A percentile compares a stretch with the other conserved stretches of the same genome.
Conservation (phyloP, 2,329 filamentous ascomycete species). For the Coleophoma cylindrospora region DNA sequence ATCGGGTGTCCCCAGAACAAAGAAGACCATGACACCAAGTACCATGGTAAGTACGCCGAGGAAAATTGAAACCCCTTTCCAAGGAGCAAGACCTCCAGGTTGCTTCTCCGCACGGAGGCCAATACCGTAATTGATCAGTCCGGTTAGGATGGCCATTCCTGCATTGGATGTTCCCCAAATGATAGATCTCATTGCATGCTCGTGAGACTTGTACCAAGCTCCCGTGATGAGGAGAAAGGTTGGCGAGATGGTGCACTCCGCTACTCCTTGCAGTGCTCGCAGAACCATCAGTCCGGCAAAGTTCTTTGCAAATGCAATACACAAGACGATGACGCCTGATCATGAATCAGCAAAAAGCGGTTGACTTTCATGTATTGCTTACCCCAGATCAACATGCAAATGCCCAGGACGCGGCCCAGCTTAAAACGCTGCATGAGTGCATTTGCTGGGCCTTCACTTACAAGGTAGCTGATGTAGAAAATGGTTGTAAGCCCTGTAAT, state of each 20-base stretch:
- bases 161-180: constrained; percentile 29
- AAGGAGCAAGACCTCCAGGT: not conserved
- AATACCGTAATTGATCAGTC: constrained; percentile 25
- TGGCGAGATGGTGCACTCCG: constrained; percentile 26
- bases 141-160: constrained; percentile 27
- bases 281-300: constrained; percentile 25
- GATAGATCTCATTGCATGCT: constrained; percentile 25
- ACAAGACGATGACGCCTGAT: not conserved
- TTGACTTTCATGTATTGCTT: not conserved
- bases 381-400: not conserved
- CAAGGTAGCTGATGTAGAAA: not conserved
- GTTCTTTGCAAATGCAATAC: constrained; percentile 17
- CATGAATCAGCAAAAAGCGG: too few relatives aligned
- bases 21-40: not conserved
- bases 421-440: not conserved
- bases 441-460: not conserved
- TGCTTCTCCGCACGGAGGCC: not conserved
- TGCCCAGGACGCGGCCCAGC: not conserved
- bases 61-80: not conserved
- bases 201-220: constrained; percentile 27
- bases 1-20: not conserved
- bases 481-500: not conserved
- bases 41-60: not conserved
- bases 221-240: constrained; percentile 28
- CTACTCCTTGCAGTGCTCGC: constrained; percentile 22